Evolutionary conservation across 2,329 filamentous ascomycete genomes (phyloP), one percentile per base, ranked within the genome.

Genomic region (Fusarium buharicum): DNA sequence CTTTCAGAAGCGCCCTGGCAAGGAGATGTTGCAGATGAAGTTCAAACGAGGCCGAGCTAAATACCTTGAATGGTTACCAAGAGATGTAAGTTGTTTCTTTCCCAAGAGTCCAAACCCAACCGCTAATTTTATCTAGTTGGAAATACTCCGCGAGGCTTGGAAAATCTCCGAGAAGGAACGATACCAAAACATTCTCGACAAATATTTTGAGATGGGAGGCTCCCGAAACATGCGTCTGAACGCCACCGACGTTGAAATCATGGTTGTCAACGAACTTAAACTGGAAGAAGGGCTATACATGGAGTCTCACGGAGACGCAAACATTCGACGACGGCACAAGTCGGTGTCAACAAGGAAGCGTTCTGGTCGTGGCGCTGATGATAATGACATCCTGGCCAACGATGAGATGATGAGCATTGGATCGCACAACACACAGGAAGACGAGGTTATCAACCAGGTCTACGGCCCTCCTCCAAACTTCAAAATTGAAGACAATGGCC

Each of bases 11-110:
- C 73, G 73, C 13, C 75, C 74, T 6, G 76, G 78, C 33, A 81
- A 82, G 60, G 81, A 83, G 44, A 78, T 79, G 45, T 75, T 86
- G 5, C 84, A 86, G 64, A 86, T 86, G 84, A 83, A 81, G 68
- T 77, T 84, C 36, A 79, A 80, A 12, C 78, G 84, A 7, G 79
- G 79, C 3, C 79, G 84, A 17, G 73, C 79, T 50, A 82, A 80
- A 59, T 81, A 81, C 48, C 75, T 79, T 12, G 70, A 78, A 2
- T 86, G 83, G 83, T 77, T 81, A 2, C 61, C 73, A 10, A 69
- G 66, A 58, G 84, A 86, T 73, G 84, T 85, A 72, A 78, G 83
- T 74, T 8, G 7, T 11, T 24, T 17, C 37, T 13, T 13, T 12
- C 18, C 18, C 10, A 13, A 10, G 12, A 10, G 5, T 17, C 14